Base-by-base conservation (phyloP, 345 rosid genomes). In the Citrus inodora region DNA sequence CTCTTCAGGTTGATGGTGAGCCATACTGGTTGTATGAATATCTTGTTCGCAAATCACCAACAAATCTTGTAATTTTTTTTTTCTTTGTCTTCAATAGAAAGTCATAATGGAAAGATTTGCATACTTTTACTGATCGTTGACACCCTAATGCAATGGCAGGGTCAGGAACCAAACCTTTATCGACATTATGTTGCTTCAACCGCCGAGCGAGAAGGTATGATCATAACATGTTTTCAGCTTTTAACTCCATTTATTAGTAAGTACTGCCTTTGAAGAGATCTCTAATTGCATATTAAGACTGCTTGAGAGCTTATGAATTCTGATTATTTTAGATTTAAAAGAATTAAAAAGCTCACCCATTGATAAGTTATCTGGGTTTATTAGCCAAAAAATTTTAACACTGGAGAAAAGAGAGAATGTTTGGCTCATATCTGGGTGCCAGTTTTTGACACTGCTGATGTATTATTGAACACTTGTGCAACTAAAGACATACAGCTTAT, bases 31-130 rank as follows among this genome's bases (percentile, higher is more conserved):
- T 83, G 81, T 92, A 88, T 55, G 98, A 93, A 76, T 95, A 95
- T 88, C 91, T 94, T 55, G 93, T 93, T 69, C 95, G 97, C 81
- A 94, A 92, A 83, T 94, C 97, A 56, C 98, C 97, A 3, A 94
- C 94, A 22, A 91, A 84, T 84, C 79, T 32, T 11, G 98, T 93
- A 83, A 79, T 89, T 75, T 38, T 38, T 38, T 8, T 38, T 37
- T 24, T 70, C 76, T 79, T 76, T 70, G 78, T 35, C 56, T 56
- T 51, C 30, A 3, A 28, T 30, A 64, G 48, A 61, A 60, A 38
- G 53, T 59, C 9, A 74, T 53, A 14, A 40, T 74, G 48, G 64
- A 73, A 69, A 32, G 40, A 58, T 55, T 4, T 60, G 32, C 13
- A n/a, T 42, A 70, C 58, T 75, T 7, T 38, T 65, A 9, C 61